These are phyloP conservation scores for Aspergillus sp. DNA, from an alignment of 2,329 filamentous ascomycete species.

Conservation along the genomic window DNA sequence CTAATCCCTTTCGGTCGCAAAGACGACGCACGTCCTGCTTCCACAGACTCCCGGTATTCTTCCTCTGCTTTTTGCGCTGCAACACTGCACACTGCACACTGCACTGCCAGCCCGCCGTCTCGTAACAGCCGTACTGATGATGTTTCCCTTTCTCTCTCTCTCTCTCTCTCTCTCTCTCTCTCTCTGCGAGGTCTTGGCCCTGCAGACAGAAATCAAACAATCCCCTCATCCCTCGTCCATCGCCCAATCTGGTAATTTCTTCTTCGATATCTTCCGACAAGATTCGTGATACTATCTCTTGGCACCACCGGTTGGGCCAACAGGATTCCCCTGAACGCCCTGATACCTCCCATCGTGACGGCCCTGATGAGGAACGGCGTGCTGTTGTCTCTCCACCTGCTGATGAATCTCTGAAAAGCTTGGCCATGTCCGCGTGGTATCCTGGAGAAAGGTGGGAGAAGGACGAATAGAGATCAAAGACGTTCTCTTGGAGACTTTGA, in stretches of 20 bases:
- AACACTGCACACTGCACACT: not conserved
- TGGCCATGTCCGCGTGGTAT: constrained; percentile 15
- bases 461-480: not conserved
- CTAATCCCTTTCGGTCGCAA: constrained; percentile 1
- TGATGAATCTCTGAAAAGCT: constrained; percentile 14
- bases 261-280: constrained; percentile 3
- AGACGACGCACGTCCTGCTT: constrained; percentile 2
- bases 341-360: not conserved
- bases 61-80: too few species aligned
- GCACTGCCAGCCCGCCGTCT: not conserved
- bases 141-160: not conserved
- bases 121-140: not conserved
- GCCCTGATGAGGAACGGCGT: not conserved
- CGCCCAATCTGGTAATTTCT: not conserved
- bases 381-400: constrained; percentile 9
- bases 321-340: not conserved
- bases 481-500: not conserved
- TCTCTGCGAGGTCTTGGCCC: not conserved
- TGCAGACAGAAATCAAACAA: not conserved
- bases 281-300: not conserved
- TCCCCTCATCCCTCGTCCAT: not conserved
- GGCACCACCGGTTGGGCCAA: not conserved
- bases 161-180: too few species aligned
- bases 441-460: not conserved
- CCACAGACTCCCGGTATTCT: not conserved